These are phyloP conservation scores for Pisolithus tinctorius DNA, from an alignment of 768 basidiomycete genomes.

Conservation along the genomic window DNA sequence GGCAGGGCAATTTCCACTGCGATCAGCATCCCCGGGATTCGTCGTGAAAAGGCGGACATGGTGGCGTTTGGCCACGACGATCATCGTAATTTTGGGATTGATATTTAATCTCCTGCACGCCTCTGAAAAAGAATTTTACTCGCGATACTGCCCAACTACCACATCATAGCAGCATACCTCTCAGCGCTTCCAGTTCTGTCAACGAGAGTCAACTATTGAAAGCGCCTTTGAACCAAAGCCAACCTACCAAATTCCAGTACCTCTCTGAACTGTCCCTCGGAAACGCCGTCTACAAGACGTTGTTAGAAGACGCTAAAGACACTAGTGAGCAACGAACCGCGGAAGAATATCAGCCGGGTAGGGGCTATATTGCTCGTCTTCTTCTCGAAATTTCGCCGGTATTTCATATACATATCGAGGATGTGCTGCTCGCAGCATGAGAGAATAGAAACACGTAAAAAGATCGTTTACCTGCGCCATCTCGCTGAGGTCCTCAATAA, in stretches of 20 bases:
- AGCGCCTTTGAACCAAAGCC: not conserved
- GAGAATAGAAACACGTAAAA: not conserved
- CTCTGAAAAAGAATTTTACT: constrained; percentile 29
- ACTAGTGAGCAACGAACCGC: constrained; percentile 37
- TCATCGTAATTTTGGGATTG: constrained; percentile 61
- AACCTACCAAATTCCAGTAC: constrained; percentile 48
- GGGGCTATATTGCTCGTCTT: constrained; percentile 38
- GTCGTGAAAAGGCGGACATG: constrained; percentile 49
- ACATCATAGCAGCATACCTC: constrained; percentile 33
- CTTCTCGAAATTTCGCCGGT: constrained; percentile 51
- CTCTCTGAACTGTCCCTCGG: constrained; percentile 46
- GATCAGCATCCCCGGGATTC: constrained; percentile 42
- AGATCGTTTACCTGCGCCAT: constrained; percentile 50
- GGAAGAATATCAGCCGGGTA: constrained; percentile 69
- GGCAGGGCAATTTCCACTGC: constrained; percentile 66
- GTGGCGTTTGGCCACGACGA: constrained; percentile 67
- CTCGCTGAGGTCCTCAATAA: constrained; percentile 61
- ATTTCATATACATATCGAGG: constrained; percentile 50
- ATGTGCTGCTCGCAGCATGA: constrained; percentile 36
- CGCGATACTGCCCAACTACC: not conserved
- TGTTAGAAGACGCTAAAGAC: constrained; percentile 2
- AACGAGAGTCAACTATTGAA: constrained; percentile 1
- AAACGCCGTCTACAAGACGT: constrained; percentile 39
- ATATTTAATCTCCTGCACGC: constrained; percentile 58
- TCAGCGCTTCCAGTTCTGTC: constrained; percentile 53